Evolutionary conservation across 176 grass and related monocot species (phyloP).

Genomic region (Triticum dicoccoides): DNA sequence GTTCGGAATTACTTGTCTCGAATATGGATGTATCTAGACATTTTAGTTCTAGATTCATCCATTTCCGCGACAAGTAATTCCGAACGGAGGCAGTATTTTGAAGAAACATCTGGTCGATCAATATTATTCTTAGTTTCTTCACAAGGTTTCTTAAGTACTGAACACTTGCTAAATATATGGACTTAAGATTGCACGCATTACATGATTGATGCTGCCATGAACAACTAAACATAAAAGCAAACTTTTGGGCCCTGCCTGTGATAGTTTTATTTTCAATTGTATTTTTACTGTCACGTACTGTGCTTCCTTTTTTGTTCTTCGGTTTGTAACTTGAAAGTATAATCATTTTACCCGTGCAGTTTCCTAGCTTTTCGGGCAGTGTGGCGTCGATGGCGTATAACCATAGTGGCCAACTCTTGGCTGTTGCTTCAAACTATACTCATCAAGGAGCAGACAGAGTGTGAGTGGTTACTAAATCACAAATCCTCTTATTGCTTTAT

Average conservation of each 20-base stretch:
- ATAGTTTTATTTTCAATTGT: background rate
- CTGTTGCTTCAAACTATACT: conserved; percentile 50
- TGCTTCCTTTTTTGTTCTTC: background rate
- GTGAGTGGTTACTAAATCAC: conserved; percentile 42
- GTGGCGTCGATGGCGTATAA: conserved; percentile 58
- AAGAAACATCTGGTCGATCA: background rate
- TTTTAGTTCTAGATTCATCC: too few species aligned
- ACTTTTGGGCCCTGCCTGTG: background rate
- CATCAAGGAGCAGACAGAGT: conserved; percentile 42
- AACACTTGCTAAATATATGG: background rate
- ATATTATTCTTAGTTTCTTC: background rate
- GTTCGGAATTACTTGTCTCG: too few species aligned
- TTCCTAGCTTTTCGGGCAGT: conserved; percentile 52
- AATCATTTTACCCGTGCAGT: conserved; percentile 29
- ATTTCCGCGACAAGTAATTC: too few species aligned
- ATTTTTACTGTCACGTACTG: background rate
- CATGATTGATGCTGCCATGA: conserved; percentile 17
- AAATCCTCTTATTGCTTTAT: background rate
- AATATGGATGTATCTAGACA: too few species aligned
- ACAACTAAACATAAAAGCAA: background rate
- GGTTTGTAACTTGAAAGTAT: background rate
- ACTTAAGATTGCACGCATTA: background rate
- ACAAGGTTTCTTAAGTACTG: background rate
- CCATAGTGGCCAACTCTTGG: conserved; percentile 53
- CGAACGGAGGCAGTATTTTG: background rate